phyloP scores from a whole-genome alignment of 345 rosid genomes.

The Cochlearia excelsa region DNA sequence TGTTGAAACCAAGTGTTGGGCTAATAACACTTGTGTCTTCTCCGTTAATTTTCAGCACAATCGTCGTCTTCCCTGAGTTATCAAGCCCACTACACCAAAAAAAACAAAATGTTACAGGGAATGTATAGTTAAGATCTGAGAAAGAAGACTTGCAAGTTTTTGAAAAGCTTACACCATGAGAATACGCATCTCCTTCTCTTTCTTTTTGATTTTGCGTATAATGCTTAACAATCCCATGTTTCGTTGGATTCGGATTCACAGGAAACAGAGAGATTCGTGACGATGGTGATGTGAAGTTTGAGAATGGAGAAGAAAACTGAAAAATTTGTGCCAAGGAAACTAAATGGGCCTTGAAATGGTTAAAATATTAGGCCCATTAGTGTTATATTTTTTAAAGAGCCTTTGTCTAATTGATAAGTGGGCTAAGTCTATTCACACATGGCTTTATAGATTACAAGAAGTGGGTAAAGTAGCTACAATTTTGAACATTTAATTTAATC shows the following conservation, averaged over 20 bases:
- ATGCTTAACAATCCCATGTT: slow-evolving; percentile 48
- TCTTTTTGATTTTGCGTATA: slow-evolving; percentile 83
- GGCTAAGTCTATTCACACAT: too few relatives aligned
- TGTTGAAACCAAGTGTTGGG: slow-evolving; percentile 94
- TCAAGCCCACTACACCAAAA: slow-evolving; percentile 64
- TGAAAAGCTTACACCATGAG: slow-evolving; percentile 71
- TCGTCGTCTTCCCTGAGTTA: slow-evolving; percentile 91
- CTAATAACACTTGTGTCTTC: slow-evolving; percentile 88
- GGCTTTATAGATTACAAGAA: too few relatives aligned
- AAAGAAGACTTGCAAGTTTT: not conserved
- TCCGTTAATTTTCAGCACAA: slow-evolving; percentile 88
- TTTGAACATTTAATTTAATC: too few relatives aligned
- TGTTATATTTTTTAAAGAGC: too few relatives aligned
- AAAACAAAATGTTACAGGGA: not conserved
- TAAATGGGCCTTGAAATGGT: too few relatives aligned
- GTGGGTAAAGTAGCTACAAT: too few relatives aligned
- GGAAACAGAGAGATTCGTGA: not conserved
- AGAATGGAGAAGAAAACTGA: too few relatives aligned
- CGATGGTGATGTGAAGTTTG: too few relatives aligned
- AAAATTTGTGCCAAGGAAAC: too few relatives aligned
- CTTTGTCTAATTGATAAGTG: too few relatives aligned
- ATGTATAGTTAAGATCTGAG: not conserved
- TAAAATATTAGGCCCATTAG: too few relatives aligned
- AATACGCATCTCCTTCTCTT: slow-evolving; percentile 94
- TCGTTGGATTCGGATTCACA: not conserved